Base-by-base conservation (phyloP, 2,329 filamentous ascomycete species). In the Coniochaeta sp. region DNA sequence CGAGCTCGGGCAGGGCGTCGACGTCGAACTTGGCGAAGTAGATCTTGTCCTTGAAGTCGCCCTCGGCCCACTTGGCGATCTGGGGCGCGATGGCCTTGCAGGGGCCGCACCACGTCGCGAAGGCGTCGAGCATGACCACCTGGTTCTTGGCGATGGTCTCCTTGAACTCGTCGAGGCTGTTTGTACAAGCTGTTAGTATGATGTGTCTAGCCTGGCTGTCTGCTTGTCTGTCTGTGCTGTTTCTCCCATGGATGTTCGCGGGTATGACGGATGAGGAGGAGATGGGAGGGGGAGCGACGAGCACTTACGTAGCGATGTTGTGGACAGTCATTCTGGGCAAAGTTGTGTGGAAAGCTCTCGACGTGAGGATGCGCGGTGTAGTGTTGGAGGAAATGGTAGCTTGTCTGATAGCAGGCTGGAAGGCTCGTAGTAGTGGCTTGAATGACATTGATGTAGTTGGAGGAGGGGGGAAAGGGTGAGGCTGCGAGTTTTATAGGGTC, bases 11-110 rank as follows among this genome's bases (percentile, higher is more conserved):
- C 35, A 92, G 74, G 58, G 90, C 77, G 69, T 96, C 91, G 62
- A 96, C 91, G 69, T 97, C 91, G 66, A 96, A 76, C 81, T 96
- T 94, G 79, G 83, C 83, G 73, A 96, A 96, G 69, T 81, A 76
- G 59, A 86, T 78, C 59, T 59, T 59, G 50, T 74, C 67, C 58
- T 79, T 69, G 73, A 80, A 81, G 53, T 71, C 66, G 35, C 82
- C 70, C 40, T 72, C 26, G n/a, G 48, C 32, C 32, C 22, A 86
- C 79, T 85, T 77, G 61, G 78, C 78, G 53, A 96, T 75, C 56
- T 83, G 71, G 54, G 91, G 92, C 16, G 90, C 82, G 63, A 96
- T 94, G 62, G 85, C 79, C 78, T 91, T 96, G 86, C 92, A 97
- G 55, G 92, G 92, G 55, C 90, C 91, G 76, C 92, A 97, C 91